Evolutionary conservation across 805 yeast species (phyloP).

Genomic region (Brettanomyces anomalus): DNA sequence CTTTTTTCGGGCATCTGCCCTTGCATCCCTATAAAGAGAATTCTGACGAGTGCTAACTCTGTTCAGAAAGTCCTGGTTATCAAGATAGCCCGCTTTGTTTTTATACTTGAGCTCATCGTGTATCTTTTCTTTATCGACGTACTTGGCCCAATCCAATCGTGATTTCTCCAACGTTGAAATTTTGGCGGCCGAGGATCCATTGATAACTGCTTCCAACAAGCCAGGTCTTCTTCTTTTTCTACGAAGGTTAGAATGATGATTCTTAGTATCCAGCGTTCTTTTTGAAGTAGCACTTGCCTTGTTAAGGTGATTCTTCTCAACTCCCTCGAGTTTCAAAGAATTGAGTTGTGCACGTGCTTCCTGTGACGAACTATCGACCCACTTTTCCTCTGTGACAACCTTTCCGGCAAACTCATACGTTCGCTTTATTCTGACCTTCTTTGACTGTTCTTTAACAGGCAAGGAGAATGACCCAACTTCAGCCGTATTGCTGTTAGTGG

Average conservation of each 20-base stretch:
- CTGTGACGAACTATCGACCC: slow-evolving; percentile 69
- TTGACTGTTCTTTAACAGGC: background rate
- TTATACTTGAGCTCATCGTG: slow-evolving; percentile 71
- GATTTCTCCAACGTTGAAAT: slow-evolving; percentile 90
- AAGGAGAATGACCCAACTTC: background rate
- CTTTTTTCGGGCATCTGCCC: slow-evolving; percentile 8
- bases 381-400: slow-evolving; percentile 63
- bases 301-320: background rate
- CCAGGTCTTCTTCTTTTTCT: slow-evolving; percentile 63
- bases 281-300: background rate
- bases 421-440: slow-evolving; percentile 58
- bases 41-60: slow-evolving; percentile 60
- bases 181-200: slow-evolving; percentile 62
- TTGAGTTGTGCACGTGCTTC: slow-evolving; percentile 78
- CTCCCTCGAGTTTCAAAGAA: slow-evolving; percentile 28
- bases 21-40: slow-evolving; percentile 36
- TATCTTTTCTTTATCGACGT: slow-evolving; percentile 80
- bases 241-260: slow-evolving; percentile 3
- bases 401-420: slow-evolving; percentile 89
- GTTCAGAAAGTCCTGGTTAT: slow-evolving; percentile 80
- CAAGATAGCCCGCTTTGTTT: slow-evolving; percentile 86
- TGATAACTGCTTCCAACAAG: slow-evolving; percentile 65
- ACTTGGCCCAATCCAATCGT: slow-evolving; percentile 88
- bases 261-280: background rate
- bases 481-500: background rate